These are phyloP conservation scores for Prunus kanzakura DNA, from an alignment of 306 rosid species.

Conservation along the genomic window DNA sequence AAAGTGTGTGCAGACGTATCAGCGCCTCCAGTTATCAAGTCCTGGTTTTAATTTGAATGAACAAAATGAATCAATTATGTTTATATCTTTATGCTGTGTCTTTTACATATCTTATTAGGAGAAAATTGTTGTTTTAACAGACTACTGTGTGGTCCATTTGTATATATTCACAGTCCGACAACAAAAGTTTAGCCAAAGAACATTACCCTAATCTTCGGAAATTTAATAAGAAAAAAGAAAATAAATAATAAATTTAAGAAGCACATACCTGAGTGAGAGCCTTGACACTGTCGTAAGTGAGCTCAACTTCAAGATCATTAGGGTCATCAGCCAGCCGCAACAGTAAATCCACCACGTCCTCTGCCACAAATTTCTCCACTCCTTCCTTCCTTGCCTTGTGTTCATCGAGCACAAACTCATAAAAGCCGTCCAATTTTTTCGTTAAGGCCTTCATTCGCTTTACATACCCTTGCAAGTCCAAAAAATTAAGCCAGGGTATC, in stretches of 20 bases:
- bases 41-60: neutral
- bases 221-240: no score
- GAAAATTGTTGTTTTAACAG: no score
- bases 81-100: no score
- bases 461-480: slow-evolving; percentile 34
- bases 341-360: slow-evolving; percentile 32
- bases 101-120: neutral
- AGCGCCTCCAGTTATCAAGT: slow-evolving; percentile 12
- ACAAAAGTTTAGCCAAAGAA: no score
- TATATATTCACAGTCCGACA: no score
- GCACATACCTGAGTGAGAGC: slow-evolving; percentile 6
- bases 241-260: no score
- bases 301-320: slow-evolving; percentile 19
- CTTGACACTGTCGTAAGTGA: slow-evolving; percentile 21
- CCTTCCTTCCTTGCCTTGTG: slow-evolving; percentile 20
- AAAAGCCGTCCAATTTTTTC: slow-evolving; percentile 18
- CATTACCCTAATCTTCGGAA: no score
- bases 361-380: slow-evolving; percentile 11
- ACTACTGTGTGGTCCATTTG: no score
- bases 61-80: neutral
- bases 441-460: slow-evolving; percentile 31
- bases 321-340: slow-evolving; percentile 29
- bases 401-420: slow-evolving; percentile 15
- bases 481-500: slow-evolving; percentile 34
- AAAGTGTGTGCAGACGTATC: slow-evolving; percentile 10